Evolutionary conservation across 441 rosid species (phyloP).

Genomic region (Capsella rubella): DNA sequence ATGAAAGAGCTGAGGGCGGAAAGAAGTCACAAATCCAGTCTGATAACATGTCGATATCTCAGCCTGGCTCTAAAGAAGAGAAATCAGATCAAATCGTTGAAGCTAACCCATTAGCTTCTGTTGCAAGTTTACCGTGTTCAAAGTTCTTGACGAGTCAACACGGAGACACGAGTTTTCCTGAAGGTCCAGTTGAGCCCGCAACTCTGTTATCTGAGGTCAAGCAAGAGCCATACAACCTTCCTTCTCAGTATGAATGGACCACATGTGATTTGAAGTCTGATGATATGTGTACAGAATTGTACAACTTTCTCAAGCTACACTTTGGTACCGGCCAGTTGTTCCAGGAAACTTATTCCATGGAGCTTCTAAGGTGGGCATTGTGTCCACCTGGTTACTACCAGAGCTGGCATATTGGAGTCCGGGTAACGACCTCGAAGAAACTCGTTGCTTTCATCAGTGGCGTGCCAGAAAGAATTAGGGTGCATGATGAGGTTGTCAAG

Average conservation of each 20-base stretch:
- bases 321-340: neutral
- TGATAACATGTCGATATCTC: too few species aligned
- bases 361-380: neutral
- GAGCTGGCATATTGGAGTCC: neutral
- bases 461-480: neutral
- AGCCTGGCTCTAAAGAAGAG: too few species aligned
- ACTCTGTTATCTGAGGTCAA: slow-evolving; percentile 73
- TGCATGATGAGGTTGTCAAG: neutral
- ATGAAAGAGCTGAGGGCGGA: too few species aligned
- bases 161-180: slow-evolving; percentile 41
- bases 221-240: slow-evolving; percentile 92
- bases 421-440: neutral
- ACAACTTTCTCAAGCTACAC: neutral
- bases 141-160: slow-evolving; percentile 94
- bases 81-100: too few species aligned
- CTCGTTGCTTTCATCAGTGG: neutral
- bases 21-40: too few species aligned
- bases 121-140: slow-evolving; percentile 53
- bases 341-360: neutral
- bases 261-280: neutral
- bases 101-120: slow-evolving; percentile 28
- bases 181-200: slow-evolving; percentile 61
- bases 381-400: neutral
- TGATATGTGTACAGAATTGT: neutral
- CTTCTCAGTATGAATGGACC: neutral